Conservation (phyloP, 495 filamentous ascomycete species). For the Aspergillus saccharolyticus region DNA sequence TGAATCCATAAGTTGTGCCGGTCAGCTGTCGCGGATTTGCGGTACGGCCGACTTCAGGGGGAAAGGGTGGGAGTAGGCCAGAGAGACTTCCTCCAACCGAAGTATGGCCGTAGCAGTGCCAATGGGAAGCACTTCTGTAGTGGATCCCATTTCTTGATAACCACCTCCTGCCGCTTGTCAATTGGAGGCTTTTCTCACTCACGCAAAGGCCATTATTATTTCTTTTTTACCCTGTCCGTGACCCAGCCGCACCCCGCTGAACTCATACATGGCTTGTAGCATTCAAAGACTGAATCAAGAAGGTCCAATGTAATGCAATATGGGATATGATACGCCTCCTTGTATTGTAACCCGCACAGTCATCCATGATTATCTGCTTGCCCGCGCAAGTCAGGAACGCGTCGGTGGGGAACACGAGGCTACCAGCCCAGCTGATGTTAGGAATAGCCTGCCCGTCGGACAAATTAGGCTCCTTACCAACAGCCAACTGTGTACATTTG, state of each 20-base stretch:
- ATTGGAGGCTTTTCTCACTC: background rate
- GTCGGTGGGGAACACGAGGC: conserved; percentile 23
- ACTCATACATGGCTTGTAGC: background rate
- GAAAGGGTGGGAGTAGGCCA: background rate
- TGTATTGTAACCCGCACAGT: conserved; percentile 7
- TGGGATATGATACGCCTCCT: background rate
- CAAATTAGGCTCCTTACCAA: conserved; percentile 16
- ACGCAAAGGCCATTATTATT: background rate
- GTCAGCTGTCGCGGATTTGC: conserved; percentile 2
- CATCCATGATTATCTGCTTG: conserved; percentile 6
- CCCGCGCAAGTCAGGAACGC: conserved; percentile 28
- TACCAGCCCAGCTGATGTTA: conserved; percentile 15
- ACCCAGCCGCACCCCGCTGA: background rate
- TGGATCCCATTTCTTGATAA: background rate
- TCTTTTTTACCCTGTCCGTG: background rate
- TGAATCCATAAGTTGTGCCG: background rate
- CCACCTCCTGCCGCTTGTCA: background rate
- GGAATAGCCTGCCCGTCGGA: conserved; percentile 13
- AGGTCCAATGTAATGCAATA: background rate
- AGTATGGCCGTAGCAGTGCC: conserved; percentile 7
- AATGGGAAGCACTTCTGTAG: background rate
- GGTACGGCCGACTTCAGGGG: conserved; percentile 7
- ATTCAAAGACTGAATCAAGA: background rate
- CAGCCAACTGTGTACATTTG: background rate
- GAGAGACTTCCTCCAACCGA: conserved; percentile 8